These are phyloP conservation scores for Scenedesmus sp. DNA, from an alignment of 163 green algal species.

Conservation along the genomic window DNA sequence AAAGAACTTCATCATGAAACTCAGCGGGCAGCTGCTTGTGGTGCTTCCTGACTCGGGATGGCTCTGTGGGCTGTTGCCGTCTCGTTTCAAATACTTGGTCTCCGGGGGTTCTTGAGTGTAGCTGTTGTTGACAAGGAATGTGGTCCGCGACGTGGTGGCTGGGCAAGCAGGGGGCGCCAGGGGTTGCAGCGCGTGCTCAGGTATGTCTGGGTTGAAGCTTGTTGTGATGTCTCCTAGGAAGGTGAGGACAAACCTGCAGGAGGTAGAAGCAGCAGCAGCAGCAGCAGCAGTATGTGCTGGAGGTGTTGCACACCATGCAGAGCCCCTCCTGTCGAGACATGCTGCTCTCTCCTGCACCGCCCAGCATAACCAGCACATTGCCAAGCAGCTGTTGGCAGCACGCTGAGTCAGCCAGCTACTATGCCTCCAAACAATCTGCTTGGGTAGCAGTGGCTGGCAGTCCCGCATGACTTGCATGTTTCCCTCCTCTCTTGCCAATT, in stretches of 20 bases:
- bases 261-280: neutral
- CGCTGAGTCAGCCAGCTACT: neutral
- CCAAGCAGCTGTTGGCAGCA: neutral
- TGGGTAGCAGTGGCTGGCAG: too few species aligned
- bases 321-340: too few species aligned
- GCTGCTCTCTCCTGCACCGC: neutral
- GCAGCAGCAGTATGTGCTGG: neutral
- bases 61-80: neutral
- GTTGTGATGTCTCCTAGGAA: conserved; percentile 13
- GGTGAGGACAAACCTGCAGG: conserved; percentile 18
- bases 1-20: neutral
- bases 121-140: neutral
- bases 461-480: too few species aligned
- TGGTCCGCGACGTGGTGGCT: neutral
- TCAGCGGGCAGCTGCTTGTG: neutral
- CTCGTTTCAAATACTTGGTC: neutral
- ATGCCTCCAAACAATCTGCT: too few species aligned
- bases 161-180: neutral
- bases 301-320: neutral
- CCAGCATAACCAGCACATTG: neutral
- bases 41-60: neutral
- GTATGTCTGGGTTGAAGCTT: conserved; percentile 21
- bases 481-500: too few species aligned
- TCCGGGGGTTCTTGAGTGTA: neutral
- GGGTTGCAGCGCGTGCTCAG: neutral